Base-by-base conservation (phyloP, 2,329 filamentous ascomycete species). In the Ophiostoma sp. region DNA sequence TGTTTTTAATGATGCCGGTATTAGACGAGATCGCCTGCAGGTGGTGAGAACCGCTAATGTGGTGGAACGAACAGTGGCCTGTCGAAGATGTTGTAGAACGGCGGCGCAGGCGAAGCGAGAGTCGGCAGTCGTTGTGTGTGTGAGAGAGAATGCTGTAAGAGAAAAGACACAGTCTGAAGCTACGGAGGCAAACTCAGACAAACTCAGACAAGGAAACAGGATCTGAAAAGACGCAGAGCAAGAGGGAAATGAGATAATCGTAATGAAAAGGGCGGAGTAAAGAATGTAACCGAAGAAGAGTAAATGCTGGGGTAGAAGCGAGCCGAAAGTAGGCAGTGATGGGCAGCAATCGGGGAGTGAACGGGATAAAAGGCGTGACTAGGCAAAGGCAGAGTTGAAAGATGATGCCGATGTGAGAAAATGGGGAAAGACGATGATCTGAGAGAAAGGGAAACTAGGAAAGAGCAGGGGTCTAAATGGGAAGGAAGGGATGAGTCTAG, bases 1-100 rank as follows among this genome's bases (percentile, higher is more conserved):
- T 20, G 11, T 1, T n/a, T n/a, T 48, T 48, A 4, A 20, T n/a
- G 33, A 33, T 27, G 35, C 36, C 65, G 44, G 68, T 33, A 17
- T 15, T 60, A 62, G 27, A 62, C 27, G 4, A 62, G 57, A 27
- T 64, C 15, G 7, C 13, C 52, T 48, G 62, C 15, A 57, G 33
- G 57, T 62, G 27, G 57, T 62, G 27, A 20, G 27, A 15, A 17
- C 57, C 15, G 57, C 57, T 36, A 33, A 71, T 36, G 68, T 48
- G 35, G 68, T 70, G 68, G 39, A 70, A 68, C 64, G 20, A 64
- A 57, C 13, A 33, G 57, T 62, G 27, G 57, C 57, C 57, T 20
- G 31, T 54, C 52, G 52, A 65, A 67, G 15, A 67, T 41, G 52
- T 33, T 67, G 70, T 67, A 48, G 52, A 31, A 23, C 52, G 52